Evolutionary conservation across 768 basidiomycete genomes (phyloP).

Genomic region (Russula brevipes): DNA sequence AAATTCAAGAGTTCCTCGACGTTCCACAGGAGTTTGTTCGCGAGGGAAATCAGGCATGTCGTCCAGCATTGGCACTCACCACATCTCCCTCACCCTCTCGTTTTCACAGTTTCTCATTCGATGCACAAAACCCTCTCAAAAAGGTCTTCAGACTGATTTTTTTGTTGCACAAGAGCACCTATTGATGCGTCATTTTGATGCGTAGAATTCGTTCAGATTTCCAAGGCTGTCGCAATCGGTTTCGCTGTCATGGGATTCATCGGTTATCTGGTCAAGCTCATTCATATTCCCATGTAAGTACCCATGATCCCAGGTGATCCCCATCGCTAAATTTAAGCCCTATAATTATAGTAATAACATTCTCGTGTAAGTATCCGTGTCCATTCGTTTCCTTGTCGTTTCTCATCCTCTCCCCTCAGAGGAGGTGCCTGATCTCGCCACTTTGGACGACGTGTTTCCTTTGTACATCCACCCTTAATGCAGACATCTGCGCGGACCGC

Average conservation of each 20-base stretch:
- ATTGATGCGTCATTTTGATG: constrained; percentile 10
- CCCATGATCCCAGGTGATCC: constrained; percentile 2
- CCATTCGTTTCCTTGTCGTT: not conserved
- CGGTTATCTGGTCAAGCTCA: constrained; percentile 97
- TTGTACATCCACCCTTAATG: constrained; percentile 22
- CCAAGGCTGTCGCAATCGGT: constrained; percentile 92
- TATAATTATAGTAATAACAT: constrained; percentile 77
- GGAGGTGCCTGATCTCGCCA: constrained; percentile 59
- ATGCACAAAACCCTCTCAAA: constrained; percentile 96
- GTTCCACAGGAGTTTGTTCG: constrained; percentile 87
- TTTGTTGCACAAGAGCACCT: not conserved
- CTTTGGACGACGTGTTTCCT: not conserved
- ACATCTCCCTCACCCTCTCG: constrained; percentile 14
- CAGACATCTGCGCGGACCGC: not conserved
- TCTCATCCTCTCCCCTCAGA: constrained; percentile 38
- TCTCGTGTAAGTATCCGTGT: constrained; percentile 70
- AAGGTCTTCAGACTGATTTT: constrained; percentile 54
- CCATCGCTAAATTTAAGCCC: constrained; percentile 23
- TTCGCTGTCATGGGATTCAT: constrained; percentile 99
- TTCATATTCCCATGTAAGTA: constrained; percentile 96
- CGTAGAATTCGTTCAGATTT: constrained; percentile 91
- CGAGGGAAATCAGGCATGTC: constrained; percentile 83
- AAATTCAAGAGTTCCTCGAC: constrained; percentile 84
- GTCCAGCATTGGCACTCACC: not conserved
- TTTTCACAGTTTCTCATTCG: constrained; percentile 79